Evolutionary conservation across 257 asterid genomes (phyloP).

Genomic region (Nemophila menziesii): DNA sequence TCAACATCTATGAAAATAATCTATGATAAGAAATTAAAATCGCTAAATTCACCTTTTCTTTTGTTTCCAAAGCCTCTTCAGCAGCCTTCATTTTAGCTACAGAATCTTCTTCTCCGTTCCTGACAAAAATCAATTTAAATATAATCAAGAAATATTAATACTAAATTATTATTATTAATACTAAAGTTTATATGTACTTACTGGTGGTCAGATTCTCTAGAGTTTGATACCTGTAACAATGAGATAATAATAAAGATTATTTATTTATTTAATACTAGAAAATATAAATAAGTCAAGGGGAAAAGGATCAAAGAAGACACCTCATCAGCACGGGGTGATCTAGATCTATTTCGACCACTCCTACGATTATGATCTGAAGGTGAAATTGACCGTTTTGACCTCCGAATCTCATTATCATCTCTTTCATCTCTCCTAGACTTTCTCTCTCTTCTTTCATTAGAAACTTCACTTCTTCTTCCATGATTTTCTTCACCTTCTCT

Average conservation of each 20-base stretch:
- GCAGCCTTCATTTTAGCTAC: constrained; percentile 76
- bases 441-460: constrained; percentile 38
- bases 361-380: constrained; percentile 38
- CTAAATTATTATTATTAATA: not conserved
- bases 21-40: constrained; percentile 4
- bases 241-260: constrained; percentile 4
- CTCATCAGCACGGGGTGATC: constrained; percentile 64
- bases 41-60: constrained; percentile 48
- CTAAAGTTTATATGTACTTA: constrained; percentile 36
- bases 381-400: constrained; percentile 44
- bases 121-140: constrained; percentile 19
- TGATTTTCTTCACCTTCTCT: constrained; percentile 36
- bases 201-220: constrained; percentile 48
- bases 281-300: constrained; percentile 13
- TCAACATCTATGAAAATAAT: not conserved
- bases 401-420: constrained; percentile 37
- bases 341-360: constrained; percentile 54
- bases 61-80: constrained; percentile 66
- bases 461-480: constrained; percentile 28
- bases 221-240: constrained; percentile 41
- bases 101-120: constrained; percentile 59
- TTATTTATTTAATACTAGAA: not conserved
- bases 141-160: not conserved
- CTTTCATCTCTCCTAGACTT: constrained; percentile 45
- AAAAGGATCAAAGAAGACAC: constrained; percentile 71